Base-by-base conservation (phyloP, 2,329 filamentous ascomycete genomes). In the Arthrobotrys pseudoclavata region DNA sequence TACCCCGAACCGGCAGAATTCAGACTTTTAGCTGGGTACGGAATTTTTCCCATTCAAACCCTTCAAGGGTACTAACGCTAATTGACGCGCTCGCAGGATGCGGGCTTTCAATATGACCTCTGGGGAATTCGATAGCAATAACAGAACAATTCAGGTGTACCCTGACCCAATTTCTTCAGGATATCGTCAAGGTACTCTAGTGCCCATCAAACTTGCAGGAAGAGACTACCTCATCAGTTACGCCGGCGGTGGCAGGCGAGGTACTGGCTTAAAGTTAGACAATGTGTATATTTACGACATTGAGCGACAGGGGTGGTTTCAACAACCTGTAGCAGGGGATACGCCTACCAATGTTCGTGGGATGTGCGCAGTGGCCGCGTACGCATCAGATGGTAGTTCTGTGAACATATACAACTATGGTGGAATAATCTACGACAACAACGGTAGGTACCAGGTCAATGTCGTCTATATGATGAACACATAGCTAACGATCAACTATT, bases 381-480 rank as follows among this genome's bases (percentile, higher is more conserved):
- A 70, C n/a, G 67, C 74, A 37, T 29, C 66, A 5, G 74, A 77
- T 24, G 53, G 61, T 15, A 71, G 57, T 22, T 70, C 74, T 6
- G 61, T 77, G 9, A 77, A 71, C 53, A 71, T 77, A 20, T 77
- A 77, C 22, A 70, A 67, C 26, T 77, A 71, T 31, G 74, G 74
- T 55, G 74, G 74, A 31, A 55, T 68, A 37, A 52, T 34, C 4
- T 76, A 76, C 18, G 63, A 76, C 24, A 48, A 40, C 26, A 22
- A 40, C 3, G 63, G 70, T 69, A 12, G 12, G 64, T 63, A 48
- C 15, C n/a, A 7, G 12, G 2, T n/a, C 18, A 24, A 9, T n/a
- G 1, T 20, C 9, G n/a, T 40, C 4, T 13, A 37, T 12, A 3
- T 31, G 29, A 34, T 42, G 31, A 29, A 15, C 20, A 9, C 3